A percentile compares a stretch with the other conserved stretches of the same genome.
These are phyloP conservation scores for Breviolum minutum DNA, from an alignment of 73 alveolate species.

Conservation along the genomic window DNA sequence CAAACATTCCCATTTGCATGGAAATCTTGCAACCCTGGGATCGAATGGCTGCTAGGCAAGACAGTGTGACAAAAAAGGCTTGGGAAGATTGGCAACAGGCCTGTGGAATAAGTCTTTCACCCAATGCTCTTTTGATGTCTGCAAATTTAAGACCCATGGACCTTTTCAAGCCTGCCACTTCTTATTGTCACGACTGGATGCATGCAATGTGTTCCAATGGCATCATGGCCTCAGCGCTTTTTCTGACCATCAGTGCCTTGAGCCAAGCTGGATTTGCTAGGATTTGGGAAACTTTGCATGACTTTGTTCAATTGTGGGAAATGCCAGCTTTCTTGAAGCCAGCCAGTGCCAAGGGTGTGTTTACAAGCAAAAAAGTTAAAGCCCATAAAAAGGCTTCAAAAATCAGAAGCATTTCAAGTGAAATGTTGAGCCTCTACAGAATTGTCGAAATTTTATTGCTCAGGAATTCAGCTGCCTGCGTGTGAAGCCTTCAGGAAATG, in stretches of 20 bases:
- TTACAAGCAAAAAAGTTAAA: not conserved
- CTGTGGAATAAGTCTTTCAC: not conserved
- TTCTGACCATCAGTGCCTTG: not conserved
- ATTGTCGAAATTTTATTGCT: not conserved
- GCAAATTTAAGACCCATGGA: not conserved
- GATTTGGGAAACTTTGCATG: not conserved
- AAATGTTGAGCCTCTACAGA: not conserved
- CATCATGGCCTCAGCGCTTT: not conserved
- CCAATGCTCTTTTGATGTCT: not conserved
- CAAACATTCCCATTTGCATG: too few relatives aligned
- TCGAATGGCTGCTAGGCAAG: not conserved
- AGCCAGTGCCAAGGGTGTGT: not conserved
- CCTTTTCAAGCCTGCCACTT: not conserved
- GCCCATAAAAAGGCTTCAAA: not conserved
- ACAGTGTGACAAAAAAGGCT: not conserved
- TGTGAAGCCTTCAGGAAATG: not conserved
- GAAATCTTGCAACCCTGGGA: not conserved
- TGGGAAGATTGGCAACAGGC: slow-evolving; percentile 10
- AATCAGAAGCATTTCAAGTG: not conserved
- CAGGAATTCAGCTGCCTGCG: not conserved
- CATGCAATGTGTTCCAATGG: slow-evolving; percentile 26
- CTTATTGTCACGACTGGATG: not conserved
- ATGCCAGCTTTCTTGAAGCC: not conserved
- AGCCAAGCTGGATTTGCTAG: not conserved
- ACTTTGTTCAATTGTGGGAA: not conserved